phyloP scores from a whole-genome alignment of 305 asterid species.

The Solanum chacoense region DNA sequence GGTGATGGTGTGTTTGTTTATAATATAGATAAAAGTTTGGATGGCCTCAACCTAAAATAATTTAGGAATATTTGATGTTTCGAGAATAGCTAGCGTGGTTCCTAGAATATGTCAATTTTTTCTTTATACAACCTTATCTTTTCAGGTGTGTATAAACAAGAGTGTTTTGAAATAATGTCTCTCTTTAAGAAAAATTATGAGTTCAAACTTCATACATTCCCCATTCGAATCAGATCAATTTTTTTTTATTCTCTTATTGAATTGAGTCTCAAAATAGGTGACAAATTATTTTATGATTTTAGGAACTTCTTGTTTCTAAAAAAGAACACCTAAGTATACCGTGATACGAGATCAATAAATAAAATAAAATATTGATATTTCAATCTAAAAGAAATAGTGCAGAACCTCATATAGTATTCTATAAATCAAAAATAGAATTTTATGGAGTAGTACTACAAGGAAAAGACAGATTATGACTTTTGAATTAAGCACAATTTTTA shows the following conservation, averaged over 20 bases:
- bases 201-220: neutral
- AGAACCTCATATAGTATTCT: neutral
- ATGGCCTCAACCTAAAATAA: neutral
- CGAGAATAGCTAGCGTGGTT: neutral
- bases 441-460: neutral
- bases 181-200: neutral
- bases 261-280: neutral
- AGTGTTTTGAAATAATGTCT: neutral
- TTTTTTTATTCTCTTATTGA: neutral
- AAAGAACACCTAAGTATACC: neutral
- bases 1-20: neutral
- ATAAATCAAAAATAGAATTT: neutral
- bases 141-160: neutral
- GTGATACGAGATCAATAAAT: neutral
- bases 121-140: neutral
- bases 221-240: neutral
- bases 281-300: neutral
- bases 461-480: neutral
- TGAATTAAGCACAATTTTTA: neutral
- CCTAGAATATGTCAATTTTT: neutral
- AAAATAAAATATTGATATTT: too few relatives aligned
- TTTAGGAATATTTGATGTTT: neutral
- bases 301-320: neutral
- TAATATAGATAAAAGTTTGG: neutral
- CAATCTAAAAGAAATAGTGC: neutral